Conservation (phyloP, 2,329 filamentous ascomycete genomes). For the Colletotrichum cuscutae region DNA sequence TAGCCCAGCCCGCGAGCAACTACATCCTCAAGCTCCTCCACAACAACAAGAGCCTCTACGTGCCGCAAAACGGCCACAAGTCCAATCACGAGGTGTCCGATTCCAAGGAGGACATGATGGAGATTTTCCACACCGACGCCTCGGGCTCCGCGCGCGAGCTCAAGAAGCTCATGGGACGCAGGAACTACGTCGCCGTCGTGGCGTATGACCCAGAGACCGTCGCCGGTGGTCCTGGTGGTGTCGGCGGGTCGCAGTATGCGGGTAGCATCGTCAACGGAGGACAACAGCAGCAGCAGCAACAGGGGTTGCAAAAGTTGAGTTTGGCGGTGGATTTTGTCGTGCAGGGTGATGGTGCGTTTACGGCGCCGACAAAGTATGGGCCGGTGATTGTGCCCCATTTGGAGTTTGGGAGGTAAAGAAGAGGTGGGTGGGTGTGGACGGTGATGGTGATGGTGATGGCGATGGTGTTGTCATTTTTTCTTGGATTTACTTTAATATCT, state of each 20-base stretch:
- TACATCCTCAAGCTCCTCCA: conserved; percentile 97
- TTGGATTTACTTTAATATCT: conserved; percentile 21
- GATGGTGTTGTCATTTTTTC: not conserved
- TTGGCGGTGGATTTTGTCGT: conserved; percentile 97
- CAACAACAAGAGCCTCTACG: conserved; percentile 90
- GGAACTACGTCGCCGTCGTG: conserved; percentile 95
- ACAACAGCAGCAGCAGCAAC: conserved; percentile 44
- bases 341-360: conserved; percentile 86
- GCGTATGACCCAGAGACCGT: conserved; percentile 90
- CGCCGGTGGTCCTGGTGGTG: conserved; percentile 34
- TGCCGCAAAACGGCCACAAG: conserved; percentile 86
- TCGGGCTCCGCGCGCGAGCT: conserved; percentile 84
- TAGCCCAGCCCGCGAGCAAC: conserved; percentile 84
- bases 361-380: conserved; percentile 91
- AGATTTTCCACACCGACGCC: conserved; percentile 96
- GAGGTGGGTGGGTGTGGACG: not conserved
- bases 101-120: conserved; percentile 99
- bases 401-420: conserved; percentile 73
- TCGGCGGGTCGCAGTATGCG: conserved; percentile 42
- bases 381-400: conserved; percentile 93
- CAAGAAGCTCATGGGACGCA: conserved; percentile 90
- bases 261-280: not conserved
- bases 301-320: conserved; percentile 75
- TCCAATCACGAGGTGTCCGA: conserved; percentile 81
- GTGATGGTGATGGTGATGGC: not conserved